Evolutionary conservation across 495 filamentous ascomycete species (phyloP).

Genomic region (Neurospora terricola): DNA sequence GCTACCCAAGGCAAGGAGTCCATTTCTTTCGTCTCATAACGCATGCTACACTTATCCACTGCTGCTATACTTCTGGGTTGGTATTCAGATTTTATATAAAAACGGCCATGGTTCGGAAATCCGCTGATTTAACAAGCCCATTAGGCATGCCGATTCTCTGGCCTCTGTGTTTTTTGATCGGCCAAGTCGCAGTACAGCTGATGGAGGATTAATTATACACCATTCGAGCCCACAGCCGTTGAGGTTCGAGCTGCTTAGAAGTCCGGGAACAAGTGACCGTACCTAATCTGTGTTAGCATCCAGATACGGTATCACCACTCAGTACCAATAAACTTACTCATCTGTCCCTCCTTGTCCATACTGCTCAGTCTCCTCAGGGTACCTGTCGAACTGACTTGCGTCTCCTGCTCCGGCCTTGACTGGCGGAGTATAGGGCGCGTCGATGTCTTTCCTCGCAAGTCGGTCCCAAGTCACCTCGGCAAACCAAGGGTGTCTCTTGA

Average conservation of each 20-base stretch:
- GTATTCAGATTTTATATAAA: background rate
- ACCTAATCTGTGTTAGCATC: constrained; percentile 6
- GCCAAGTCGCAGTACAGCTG: background rate
- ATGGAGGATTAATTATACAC: background rate
- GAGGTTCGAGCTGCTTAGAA: constrained; percentile 1
- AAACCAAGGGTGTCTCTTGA: constrained; percentile 95
- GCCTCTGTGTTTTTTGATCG: background rate
- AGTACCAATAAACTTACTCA: constrained; percentile 52
- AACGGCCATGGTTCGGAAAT: background rate
- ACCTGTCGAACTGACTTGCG: constrained; percentile 95
- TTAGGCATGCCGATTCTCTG: background rate
- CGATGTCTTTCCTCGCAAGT: constrained; percentile 87
- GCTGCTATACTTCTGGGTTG: background rate
- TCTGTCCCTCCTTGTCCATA: constrained; percentile 73
- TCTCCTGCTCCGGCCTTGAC: constrained; percentile 88
- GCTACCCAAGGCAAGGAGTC: background rate
- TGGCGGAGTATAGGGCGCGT: constrained; percentile 96
- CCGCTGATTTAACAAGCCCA: background rate
- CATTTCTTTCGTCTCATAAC: background rate
- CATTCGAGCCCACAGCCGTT: background rate
- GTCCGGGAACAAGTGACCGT: constrained; percentile 8
- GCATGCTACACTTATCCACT: background rate
- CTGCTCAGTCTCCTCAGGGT: constrained; percentile 89
- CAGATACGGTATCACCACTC: background rate
- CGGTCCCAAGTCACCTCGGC: constrained; percentile 96